Evolutionary conservation across 805 yeast species (phyloP).

Genomic region (Ogataea parapolymorpha): DNA sequence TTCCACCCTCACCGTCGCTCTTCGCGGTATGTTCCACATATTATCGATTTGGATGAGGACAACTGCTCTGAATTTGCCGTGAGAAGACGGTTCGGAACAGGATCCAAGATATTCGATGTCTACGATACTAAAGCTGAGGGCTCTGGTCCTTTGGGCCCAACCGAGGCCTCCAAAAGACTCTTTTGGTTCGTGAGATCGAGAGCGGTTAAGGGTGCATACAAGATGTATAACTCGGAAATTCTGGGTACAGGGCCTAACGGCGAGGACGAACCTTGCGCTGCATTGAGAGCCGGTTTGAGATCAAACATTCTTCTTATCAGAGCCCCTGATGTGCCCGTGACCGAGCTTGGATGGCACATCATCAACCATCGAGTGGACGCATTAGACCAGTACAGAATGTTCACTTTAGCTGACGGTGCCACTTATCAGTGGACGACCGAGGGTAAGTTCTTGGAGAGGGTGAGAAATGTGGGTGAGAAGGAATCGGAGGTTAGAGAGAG

Average conservation of each 20-base stretch:
- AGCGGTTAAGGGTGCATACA: slow-evolving; percentile 65
- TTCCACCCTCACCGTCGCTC: slow-evolving; percentile 56
- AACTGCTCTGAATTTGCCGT: slow-evolving; percentile 42
- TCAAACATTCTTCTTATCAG: slow-evolving; percentile 55
- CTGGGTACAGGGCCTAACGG: slow-evolving; percentile 43
- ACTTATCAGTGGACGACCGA: slow-evolving; percentile 65
- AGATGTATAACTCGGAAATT: slow-evolving; percentile 45
- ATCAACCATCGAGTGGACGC: slow-evolving; percentile 60
- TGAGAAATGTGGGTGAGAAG: slow-evolving; percentile 57
- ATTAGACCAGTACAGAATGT: slow-evolving; percentile 56
- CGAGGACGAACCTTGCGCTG: slow-evolving; percentile 56
- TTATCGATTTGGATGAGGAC: slow-evolving; percentile 41
- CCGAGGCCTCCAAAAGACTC: slow-evolving; percentile 41
- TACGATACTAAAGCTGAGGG: slow-evolving; percentile 41
- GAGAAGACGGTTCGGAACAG: slow-evolving; percentile 57
- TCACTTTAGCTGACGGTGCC: slow-evolving; percentile 55
- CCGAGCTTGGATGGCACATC: slow-evolving; percentile 64
- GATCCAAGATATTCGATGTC: slow-evolving; percentile 55
- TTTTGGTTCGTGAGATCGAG: slow-evolving; percentile 60
- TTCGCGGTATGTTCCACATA: slow-evolving; percentile 53
- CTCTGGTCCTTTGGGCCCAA: slow-evolving; percentile 38
- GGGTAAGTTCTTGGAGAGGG: slow-evolving; percentile 56
- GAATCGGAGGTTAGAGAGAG: slow-evolving; percentile 63
- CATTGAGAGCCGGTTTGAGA: slow-evolving; percentile 57
- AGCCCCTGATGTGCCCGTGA: slow-evolving; percentile 46